A percentile compares a stretch with the other conserved stretches of the same genome.
phyloP scores from a whole-genome alignment of 495 filamentous ascomycete species.

The Aspergillus egyptiacus region DNA sequence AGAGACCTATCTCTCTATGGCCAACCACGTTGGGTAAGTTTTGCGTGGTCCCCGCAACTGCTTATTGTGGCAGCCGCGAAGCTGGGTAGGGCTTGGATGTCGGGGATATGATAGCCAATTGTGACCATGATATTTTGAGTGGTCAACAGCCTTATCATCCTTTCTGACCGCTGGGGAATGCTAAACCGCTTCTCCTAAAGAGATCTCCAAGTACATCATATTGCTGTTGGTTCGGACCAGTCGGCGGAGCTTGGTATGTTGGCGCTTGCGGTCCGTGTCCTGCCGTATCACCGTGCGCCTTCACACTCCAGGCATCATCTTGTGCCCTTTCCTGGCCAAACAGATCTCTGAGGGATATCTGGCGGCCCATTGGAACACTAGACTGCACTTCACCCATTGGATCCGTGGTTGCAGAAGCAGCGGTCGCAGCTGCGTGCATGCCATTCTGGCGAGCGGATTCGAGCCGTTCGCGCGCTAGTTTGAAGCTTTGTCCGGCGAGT shows the following conservation, averaged over 20 bases:
- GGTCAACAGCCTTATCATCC: not conserved
- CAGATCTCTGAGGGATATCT: conserved; percentile 48
- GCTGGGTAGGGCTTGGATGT: not conserved
- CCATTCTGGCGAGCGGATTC: conserved; percentile 37
- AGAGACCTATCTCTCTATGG: too few species aligned
- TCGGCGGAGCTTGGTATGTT: conserved; percentile 7
- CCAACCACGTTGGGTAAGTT: too few species aligned
- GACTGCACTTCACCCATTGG: conserved; percentile 30
- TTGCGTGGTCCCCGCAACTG: too few species aligned
- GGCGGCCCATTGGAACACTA: conserved; percentile 46
- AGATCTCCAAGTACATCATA: conserved; percentile 38
- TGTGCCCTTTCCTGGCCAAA: conserved; percentile 50
- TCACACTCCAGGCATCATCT: conserved; percentile 47
- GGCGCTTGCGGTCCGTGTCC: conserved; percentile 14
- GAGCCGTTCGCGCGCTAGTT: conserved; percentile 36
- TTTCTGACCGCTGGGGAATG: conserved; percentile 25
- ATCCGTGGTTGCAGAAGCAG: conserved; percentile 23
- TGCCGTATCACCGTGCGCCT: conserved; percentile 34
- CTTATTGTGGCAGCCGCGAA: too few species aligned
- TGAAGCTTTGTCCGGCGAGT: conserved; percentile 43
- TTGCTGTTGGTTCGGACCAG: conserved; percentile 17
- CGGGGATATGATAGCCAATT: not conserved
- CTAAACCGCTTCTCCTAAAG: conserved; percentile 39
- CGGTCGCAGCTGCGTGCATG: conserved; percentile 31
- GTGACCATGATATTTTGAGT: not conserved